These are phyloP conservation scores for Diaporthe citrichinensis DNA, from an alignment of 2,329 filamentous ascomycete genomes.

Conservation along the genomic window DNA sequence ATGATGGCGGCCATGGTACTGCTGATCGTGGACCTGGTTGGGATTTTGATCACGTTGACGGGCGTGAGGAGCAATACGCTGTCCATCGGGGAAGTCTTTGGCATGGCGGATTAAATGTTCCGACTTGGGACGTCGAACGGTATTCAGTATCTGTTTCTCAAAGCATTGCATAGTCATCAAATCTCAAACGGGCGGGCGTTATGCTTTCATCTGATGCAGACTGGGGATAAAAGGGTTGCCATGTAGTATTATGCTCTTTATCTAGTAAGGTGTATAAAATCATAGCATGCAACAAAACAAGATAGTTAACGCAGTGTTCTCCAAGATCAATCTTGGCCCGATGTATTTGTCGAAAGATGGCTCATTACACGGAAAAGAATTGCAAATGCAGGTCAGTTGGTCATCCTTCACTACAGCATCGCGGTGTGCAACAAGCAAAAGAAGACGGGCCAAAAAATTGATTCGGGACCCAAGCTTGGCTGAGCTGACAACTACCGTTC, in stretches of 20 bases:
- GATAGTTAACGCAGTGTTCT: background rate
- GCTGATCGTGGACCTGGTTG: conserved; percentile 82
- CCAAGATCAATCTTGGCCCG: background rate
- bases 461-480: background rate
- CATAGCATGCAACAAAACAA: background rate
- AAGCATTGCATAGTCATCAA: conserved; percentile 8
- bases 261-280: background rate
- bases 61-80: conserved; percentile 83
- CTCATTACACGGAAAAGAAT: background rate
- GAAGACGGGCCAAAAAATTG: background rate
- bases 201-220: background rate
- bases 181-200: background rate
- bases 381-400: background rate
- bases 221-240: background rate
- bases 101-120: conserved; percentile 71
- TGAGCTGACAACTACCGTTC: background rate
- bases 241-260: conserved; percentile 8
- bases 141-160: no score
- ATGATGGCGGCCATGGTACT: conserved; percentile 84
- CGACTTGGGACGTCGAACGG: background rate
- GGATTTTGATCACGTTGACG: conserved; percentile 77
- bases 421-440: background rate
- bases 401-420: background rate
- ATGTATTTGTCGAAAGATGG: no score
- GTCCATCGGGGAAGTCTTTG: conserved; percentile 90